Evolutionary conservation across 371 early-diverging fungal genomes (phyloP), one percentile per base, ranked within the genome.

Genomic region (Mortierella sp.): DNA sequence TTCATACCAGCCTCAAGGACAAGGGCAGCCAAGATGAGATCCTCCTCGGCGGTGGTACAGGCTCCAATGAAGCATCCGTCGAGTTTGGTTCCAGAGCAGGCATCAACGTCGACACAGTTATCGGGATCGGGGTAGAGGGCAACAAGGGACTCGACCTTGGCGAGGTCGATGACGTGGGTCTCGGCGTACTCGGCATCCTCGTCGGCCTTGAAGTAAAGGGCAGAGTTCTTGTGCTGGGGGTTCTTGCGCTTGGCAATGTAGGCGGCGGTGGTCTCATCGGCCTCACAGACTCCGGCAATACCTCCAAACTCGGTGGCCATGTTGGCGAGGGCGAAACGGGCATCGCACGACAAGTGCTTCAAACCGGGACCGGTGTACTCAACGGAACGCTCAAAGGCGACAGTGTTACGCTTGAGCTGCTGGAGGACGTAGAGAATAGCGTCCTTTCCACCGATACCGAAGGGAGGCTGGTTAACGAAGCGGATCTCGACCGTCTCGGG

Each of bases 281-380:
- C 93, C 84, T 93, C 94, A 80, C 91, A 95, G 71, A 95, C 95
- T 68, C 95, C 95, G 55, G 95, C 95, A 87, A 95, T 95, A 72
- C 95, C 95, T 75, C 95, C 95, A 91, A 95, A 95, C 84, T 95
- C 95, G 72, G 95, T 95, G 74, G 95, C 91, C 95, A 95, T 95
- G 90, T 95, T 95, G 78, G 95, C 88, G 82, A 95, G 92, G 32
- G 95, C 95, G 80, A 95, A 95, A 65, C 95, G 90, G 44, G 95
- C 95, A 87, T 95, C 95, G 87, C 95, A 95, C 71, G 92, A 92
- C 84, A 95, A 88, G 89, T 95, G 89, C 87, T 93, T 90, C 63
- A 95, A 84, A 24, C 95, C 95, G 35, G 95, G 93, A 21, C 95
- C 95, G 43, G 93, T 93, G 90, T 92, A 95, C 82, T 95, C 95